phyloP scores from a whole-genome alignment of 441 rosid genomes.

The Theobroma grandiflorum region DNA sequence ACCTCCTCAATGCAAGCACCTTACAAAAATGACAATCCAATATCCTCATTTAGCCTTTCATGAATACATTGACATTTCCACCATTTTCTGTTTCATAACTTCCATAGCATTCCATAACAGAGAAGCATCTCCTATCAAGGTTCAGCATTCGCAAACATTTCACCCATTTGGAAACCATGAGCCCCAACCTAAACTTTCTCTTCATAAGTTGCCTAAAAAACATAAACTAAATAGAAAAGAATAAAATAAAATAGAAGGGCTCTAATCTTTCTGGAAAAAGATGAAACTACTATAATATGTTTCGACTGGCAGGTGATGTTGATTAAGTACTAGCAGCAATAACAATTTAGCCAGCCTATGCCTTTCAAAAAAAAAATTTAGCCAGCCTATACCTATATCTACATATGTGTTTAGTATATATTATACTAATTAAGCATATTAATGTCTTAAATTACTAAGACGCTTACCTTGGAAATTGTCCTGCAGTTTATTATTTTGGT shows the following conservation, averaged over 20 bases:
- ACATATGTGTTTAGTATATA: neutral
- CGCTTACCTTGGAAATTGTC: neutral
- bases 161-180: neutral
- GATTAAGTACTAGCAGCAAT: neutral
- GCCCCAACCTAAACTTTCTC: neutral
- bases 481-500: neutral
- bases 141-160: neutral
- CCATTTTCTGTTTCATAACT: neutral
- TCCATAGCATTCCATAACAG: neutral
- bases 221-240: neutral
- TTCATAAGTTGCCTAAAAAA: slow-evolving; percentile 7
- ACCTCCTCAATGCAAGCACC: neutral
- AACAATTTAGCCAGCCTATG: neutral
- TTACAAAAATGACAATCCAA: neutral
- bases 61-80: neutral
- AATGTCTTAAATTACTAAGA: neutral
- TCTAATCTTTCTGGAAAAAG: neutral
- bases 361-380: too few relatives aligned
- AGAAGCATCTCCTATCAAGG: too few relatives aligned
- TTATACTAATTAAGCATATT: neutral
- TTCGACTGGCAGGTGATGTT: neutral
- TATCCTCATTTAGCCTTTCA: neutral
- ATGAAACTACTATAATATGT: neutral
- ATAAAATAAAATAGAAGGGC: neutral
- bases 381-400: neutral